Percentiles rank a stretch among this genome's conserved stretches.
These are phyloP conservation scores for Gossypium anomalum DNA, from an alignment of 345 rosid genomes.

Conservation along the genomic window DNA sequence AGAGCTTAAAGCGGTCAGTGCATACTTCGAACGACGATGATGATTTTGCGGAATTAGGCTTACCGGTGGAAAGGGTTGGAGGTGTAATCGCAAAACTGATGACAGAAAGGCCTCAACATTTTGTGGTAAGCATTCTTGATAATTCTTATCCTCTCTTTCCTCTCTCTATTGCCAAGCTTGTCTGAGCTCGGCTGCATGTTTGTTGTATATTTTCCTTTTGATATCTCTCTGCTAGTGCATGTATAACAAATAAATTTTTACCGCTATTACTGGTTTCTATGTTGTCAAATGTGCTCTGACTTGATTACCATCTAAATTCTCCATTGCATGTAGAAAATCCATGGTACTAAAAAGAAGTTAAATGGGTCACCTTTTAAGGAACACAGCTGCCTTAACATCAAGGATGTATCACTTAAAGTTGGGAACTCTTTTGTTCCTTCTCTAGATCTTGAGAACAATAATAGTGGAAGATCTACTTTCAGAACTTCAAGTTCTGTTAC, in stretches of 20 bases:
- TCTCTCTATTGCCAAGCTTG: not conserved
- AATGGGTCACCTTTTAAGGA: not conserved
- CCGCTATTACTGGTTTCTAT: not conserved
- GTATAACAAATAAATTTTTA: not conserved
- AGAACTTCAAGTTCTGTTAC: conserved; percentile 18
- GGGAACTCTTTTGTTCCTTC: not conserved
- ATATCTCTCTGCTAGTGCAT: not conserved
- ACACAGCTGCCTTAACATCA: not conserved
- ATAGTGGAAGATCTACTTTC: conserved; percentile 1
- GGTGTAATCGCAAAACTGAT: conserved; percentile 13
- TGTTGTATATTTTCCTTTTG: conserved; percentile 10
- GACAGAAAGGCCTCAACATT: conserved; percentile 19
- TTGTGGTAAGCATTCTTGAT: conserved; percentile 8
- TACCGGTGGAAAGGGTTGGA: conserved; percentile 9
- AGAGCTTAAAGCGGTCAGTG: conserved; percentile 14
- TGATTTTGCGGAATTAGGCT: conserved; percentile 25
- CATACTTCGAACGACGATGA: conserved; percentile 5
- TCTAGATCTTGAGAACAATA: conserved; percentile 4
- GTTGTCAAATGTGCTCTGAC: conserved; percentile 9
- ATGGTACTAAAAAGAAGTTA: conserved; percentile 9
- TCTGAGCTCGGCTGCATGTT: not conserved
- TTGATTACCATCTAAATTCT: not conserved
- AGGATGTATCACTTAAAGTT: not conserved
- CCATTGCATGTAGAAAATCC: conserved; percentile 7
- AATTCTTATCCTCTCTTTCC: not conserved